A percentile compares a stretch with the other conserved stretches of the same genome.
Evolutionary conservation across 2,329 filamentous ascomycete genomes (phyloP).

Genomic region (Coniella vitis): DNA sequence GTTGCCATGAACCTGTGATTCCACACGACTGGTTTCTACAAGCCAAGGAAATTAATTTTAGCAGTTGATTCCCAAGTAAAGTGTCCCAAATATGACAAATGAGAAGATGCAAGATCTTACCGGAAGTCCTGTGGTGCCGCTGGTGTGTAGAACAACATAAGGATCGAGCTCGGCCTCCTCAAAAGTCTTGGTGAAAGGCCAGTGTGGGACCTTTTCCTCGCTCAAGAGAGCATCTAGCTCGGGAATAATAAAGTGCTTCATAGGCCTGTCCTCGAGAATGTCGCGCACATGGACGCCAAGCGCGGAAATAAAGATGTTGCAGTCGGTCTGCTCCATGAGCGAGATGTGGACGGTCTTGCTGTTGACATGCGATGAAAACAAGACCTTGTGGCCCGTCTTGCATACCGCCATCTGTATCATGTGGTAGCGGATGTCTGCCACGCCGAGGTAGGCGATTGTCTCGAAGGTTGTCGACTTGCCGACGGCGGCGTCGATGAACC

Average conservation of each 20-base stretch:
- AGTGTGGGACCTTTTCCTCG: constrained; percentile 10
- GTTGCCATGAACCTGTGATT: constrained; percentile 14
- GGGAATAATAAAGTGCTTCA: constrained; percentile 16
- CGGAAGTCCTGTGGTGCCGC: constrained; percentile 19
- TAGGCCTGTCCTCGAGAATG: constrained; percentile 16
- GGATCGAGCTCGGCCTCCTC: constrained; percentile 17
- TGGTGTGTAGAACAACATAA: constrained; percentile 19
- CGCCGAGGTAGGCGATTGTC: constrained; percentile 18
- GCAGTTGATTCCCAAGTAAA: neutral
- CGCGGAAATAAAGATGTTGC: constrained; percentile 17
- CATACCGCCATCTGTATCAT: constrained; percentile 21
- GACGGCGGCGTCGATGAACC: constrained; percentile 16
- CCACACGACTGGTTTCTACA: constrained; percentile 15
- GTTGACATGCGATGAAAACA: constrained; percentile 20
- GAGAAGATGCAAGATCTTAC: constrained; percentile 6
- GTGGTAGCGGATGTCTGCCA: constrained; percentile 19
- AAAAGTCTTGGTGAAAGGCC: constrained; percentile 19
- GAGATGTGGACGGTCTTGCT: constrained; percentile 17
- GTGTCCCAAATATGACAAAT: neutral
- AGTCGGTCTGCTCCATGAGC: constrained; percentile 19
- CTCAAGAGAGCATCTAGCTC: constrained; percentile 16
- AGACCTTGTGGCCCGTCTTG: constrained; percentile 20
- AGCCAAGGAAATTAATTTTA: too few species aligned
- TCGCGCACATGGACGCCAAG: constrained; percentile 16
- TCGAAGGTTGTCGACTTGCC: constrained; percentile 18